Evolutionary conservation across 2,329 filamentous ascomycete genomes (phyloP).

Genomic region (Diaporthe vexans): DNA sequence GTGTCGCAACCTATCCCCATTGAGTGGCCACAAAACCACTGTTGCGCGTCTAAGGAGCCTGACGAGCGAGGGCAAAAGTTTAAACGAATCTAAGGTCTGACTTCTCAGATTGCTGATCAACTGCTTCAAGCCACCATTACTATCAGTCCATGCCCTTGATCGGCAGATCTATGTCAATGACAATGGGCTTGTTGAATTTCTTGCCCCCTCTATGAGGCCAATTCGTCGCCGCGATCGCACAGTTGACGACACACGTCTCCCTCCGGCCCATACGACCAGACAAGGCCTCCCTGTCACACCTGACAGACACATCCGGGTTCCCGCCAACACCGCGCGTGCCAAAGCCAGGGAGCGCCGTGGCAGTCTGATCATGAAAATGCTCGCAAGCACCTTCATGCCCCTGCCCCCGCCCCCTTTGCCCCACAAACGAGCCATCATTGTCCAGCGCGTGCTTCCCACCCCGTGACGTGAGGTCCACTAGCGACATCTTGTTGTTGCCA

Average conservation of each 20-base stretch:
- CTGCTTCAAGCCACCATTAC: no score
- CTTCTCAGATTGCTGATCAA: background rate
- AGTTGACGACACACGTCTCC: slow-evolving; percentile 87
- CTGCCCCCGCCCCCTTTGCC: background rate
- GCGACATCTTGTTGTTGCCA: slow-evolving; percentile 72
- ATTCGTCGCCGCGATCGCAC: slow-evolving; percentile 78
- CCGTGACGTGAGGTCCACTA: slow-evolving; percentile 71
- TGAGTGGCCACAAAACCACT: no score
- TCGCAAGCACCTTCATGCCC: slow-evolving; percentile 3
- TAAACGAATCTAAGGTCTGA: background rate
- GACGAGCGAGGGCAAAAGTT: no score
- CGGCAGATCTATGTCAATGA: slow-evolving; percentile 84
- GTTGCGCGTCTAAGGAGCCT: no score
- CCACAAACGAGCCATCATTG: slow-evolving; percentile 58
- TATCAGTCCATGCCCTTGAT: slow-evolving; percentile 57
- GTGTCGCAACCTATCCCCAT: no score
- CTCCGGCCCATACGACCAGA: slow-evolving; percentile 60
- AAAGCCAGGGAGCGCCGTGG: slow-evolving; percentile 45
- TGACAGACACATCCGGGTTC: slow-evolving; percentile 53
- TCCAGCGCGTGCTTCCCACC: slow-evolving; percentile 56
- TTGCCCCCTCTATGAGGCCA: slow-evolving; percentile 75
- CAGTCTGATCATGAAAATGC: slow-evolving; percentile 3
- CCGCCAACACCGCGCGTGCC: slow-evolving; percentile 57
- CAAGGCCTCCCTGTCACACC: slow-evolving; percentile 58
- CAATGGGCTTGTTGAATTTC: slow-evolving; percentile 81